Percentiles rank a stretch among this genome's conserved stretches.
phyloP scores from a whole-genome alignment of 345 rosid species.

The Boechera divaricarpa region DNA sequence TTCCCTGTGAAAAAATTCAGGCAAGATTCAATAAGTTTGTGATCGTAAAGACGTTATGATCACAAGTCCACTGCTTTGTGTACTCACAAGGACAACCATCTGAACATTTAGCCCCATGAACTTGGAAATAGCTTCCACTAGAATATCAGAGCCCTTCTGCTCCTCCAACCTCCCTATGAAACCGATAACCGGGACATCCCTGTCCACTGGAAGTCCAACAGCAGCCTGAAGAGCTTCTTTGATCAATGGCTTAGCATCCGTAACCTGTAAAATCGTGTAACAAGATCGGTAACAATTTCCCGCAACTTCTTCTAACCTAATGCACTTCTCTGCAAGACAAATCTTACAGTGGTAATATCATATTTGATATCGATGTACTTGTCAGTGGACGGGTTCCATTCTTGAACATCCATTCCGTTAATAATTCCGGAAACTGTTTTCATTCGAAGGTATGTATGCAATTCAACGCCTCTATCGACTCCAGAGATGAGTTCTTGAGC shows the following conservation, averaged over 20 bases:
- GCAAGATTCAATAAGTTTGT: constrained; percentile 9
- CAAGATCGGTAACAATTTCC: not conserved
- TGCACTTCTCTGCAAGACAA: constrained; percentile 1
- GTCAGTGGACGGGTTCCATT: constrained; percentile 90
- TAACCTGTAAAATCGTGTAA: constrained; percentile 53
- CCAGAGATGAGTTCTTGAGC: constrained; percentile 88
- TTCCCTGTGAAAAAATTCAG: constrained; percentile 58
- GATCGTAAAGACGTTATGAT: not conserved
- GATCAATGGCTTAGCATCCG: constrained; percentile 77
- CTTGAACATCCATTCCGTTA: constrained; percentile 97
- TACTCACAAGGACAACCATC: constrained; percentile 78
- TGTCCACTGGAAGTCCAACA: constrained; percentile 87
- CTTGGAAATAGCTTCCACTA: constrained; percentile 71
- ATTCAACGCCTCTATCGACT: constrained; percentile 76
- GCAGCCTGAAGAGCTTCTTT: constrained; percentile 96
- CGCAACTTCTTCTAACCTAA: not conserved
- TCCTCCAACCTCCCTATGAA: constrained; percentile 98
- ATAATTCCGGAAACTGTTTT: constrained; percentile 68
- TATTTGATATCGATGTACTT: constrained; percentile 71
- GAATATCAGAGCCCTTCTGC: constrained; percentile 96
- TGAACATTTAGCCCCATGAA: constrained; percentile 69
- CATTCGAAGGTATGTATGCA: constrained; percentile 65
- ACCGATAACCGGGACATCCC: constrained; percentile 79
- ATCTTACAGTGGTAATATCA: constrained; percentile 75
- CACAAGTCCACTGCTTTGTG: constrained; percentile 9